A percentile compares a stretch with the other conserved stretches of the same genome.
These are phyloP conservation scores for Cornus controversa DNA, from an alignment of 148 eudicot genomes.

Conservation along the genomic window DNA sequence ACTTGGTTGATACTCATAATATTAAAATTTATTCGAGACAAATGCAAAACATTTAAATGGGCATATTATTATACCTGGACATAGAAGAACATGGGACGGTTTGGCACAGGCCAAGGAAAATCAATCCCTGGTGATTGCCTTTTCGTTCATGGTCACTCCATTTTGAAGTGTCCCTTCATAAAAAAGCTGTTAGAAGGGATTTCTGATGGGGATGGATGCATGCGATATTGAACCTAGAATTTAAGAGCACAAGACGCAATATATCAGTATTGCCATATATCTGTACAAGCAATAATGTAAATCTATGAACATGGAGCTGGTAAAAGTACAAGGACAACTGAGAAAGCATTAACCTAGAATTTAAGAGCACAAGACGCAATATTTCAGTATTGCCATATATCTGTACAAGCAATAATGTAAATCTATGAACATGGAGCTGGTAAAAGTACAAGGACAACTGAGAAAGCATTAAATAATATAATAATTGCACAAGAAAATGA, in stretches of 20 bases:
- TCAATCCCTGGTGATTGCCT: conserved; percentile 94
- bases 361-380: not conserved
- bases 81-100: conserved; percentile 98
- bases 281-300: no score
- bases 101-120: conserved; percentile 99
- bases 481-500: no score
- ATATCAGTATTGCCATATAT: not conserved
- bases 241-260: not conserved
- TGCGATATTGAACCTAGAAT: conserved; percentile 93
- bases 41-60: not conserved
- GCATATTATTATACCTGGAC: conserved; percentile 66
- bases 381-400: not conserved
- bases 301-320: no score
- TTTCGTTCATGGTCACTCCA: conserved; percentile 94
- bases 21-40: not conserved
- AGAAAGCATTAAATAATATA: no score
- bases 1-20: not conserved
- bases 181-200: conserved; percentile 97
- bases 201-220: conserved; percentile 97
- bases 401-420: no score
- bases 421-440: no score
- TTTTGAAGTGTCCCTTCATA: conserved; percentile 99
- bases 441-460: no score
- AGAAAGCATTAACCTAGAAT: no score
- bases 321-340: no score